Base-by-base conservation (phyloP, 768 basidiomycete genomes). In the Lanmaoa rubissima region DNA sequence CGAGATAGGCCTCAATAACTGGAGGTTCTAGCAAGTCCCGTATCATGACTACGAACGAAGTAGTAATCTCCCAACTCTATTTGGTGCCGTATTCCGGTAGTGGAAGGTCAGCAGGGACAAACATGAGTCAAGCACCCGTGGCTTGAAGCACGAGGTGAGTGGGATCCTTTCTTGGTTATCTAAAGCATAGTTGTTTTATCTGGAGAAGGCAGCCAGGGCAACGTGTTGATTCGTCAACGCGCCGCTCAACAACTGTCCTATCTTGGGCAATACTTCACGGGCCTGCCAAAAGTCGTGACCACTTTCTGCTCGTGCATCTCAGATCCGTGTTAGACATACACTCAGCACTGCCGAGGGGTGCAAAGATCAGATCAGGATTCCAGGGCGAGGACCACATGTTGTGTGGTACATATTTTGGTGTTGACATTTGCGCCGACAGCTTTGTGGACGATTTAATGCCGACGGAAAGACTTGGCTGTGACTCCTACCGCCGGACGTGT, bases 51-150 rank as follows among this genome's bases (percentile, higher is more conserved):
- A 34, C 55, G 14, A 38, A 43, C 42, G 5, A 39, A 40, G 42
- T 24, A 41, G 12, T 19, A 12, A 28, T 35, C 4, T 17, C 38
- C 28, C 48, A 59, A 59, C 58, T 59, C 44, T 59, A 51, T 59
- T 32, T 58, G 17, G 58, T 59, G 56, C 49, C 48, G 50, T 41
- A 8, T 10, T 34, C 7, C 1, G 5, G 36, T 6, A 3, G 26
- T 9, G 2, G 26, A 24, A 10, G 10, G 21, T 34, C 48, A 7
- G n/a, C 43, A 28, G 43, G 43, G 36, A 17, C 31, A 12, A 24
- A 12, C 17, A 43, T 10, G 19, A 34, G 31, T 31, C 26, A 10
- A 47, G 21, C 21, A 24, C 21, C 21, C 21, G 21, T 24, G 21
- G 21, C 3, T 24, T 24, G 21, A 24, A 24, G 49, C 43, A 41